These are phyloP conservation scores for Hippophae rhamnoides DNA, from an alignment of 306 rosid species.

Conservation along the genomic window DNA sequence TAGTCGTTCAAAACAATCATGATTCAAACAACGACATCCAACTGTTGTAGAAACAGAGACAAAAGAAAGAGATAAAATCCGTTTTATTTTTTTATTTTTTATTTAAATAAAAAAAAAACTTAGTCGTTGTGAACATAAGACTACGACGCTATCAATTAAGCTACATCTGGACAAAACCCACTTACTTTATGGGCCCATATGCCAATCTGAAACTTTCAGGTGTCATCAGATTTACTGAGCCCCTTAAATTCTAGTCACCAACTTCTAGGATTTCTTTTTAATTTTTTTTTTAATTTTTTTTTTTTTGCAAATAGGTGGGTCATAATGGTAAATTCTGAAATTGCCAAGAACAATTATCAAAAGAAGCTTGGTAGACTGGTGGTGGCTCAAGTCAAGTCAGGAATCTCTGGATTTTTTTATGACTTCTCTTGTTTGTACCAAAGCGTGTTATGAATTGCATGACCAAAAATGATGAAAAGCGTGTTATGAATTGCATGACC, in stretches of 20 bases:
- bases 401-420: conserved; percentile 8
- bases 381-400: neutral
- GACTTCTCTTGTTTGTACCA: conserved; percentile 8
- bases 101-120: conserved; percentile 10
- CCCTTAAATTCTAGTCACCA: neutral
- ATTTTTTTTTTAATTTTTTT: fast-evolving
- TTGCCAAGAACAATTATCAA: conserved; percentile 16
- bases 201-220: neutral
- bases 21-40: no score
- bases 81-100: no score
- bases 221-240: neutral
- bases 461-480: neutral
- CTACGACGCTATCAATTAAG: no score
- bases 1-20: no score
- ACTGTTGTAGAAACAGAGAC: conserved; percentile 19
- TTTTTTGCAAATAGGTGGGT: neutral
- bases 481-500: neutral
- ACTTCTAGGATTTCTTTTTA: no score
- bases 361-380: neutral
- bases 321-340: neutral
- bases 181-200: neutral
- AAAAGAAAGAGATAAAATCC: neutral
- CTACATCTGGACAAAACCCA: neutral
- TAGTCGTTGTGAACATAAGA: conserved; percentile 5
- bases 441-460: neutral